Percentiles rank a stretch among this genome's conserved stretches.
Evolutionary conservation across 2,329 filamentous ascomycete species (phyloP).

Genomic region (Penicillium corylophilum): DNA sequence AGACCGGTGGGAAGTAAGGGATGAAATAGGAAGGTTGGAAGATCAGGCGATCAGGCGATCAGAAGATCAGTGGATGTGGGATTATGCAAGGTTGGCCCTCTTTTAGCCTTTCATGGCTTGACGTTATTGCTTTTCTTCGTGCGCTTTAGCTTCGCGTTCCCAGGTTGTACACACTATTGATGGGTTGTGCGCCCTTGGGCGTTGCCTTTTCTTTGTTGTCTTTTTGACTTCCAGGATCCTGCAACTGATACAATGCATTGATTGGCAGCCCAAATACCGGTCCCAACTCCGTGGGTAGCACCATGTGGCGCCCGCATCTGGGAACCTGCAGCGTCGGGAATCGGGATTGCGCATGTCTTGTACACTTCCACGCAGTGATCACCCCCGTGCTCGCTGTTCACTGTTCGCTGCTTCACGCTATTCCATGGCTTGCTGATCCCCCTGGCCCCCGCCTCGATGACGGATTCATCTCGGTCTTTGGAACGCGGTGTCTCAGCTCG

Average conservation of each 20-base stretch:
- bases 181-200: neutral
- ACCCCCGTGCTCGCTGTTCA: neutral
- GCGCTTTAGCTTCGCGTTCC: neutral
- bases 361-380: neutral
- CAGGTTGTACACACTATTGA: neutral
- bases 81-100: slow-evolving; percentile 11
- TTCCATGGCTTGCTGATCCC: too few relatives aligned
- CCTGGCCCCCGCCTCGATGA: neutral
- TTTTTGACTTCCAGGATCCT: neutral
- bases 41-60: slow-evolving; percentile 19
- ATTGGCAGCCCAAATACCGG: slow-evolving; percentile 4
- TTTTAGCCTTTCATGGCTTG: slow-evolving; percentile 16
- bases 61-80: neutral
- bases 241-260: neutral
- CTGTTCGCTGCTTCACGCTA: too few relatives aligned
- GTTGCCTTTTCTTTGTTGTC: slow-evolving; percentile 1
- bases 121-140: slow-evolving; percentile 11
- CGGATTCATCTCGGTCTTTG: neutral
- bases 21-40: neutral
- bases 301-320: slow-evolving; percentile 16
- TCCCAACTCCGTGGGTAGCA: slow-evolving; percentile 5
- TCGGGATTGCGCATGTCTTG: slow-evolving; percentile 13
- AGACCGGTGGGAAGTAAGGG: neutral
- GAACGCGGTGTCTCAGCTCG: slow-evolving; percentile 7
- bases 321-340: slow-evolving; percentile 13